Conservation (phyloP, 2,329 filamentous ascomycete genomes). For the Juglanconis sp. region DNA sequence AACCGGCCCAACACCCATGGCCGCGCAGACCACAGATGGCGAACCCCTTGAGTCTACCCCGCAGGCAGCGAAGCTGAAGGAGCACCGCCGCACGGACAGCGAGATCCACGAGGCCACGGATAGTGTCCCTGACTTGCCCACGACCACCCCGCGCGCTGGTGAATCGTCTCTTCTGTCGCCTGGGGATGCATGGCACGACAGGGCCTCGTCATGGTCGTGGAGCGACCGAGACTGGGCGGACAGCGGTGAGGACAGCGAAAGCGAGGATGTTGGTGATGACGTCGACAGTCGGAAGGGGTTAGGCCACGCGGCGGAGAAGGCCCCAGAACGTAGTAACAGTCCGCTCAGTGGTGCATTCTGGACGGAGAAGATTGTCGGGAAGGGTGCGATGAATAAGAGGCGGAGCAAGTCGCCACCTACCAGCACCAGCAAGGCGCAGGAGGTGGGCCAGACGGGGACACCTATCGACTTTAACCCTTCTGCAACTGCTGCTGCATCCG, state of each 20-base stretch:
- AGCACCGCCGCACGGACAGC: constrained; percentile 24
- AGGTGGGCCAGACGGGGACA: neutral
- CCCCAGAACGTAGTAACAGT: constrained; percentile 19
- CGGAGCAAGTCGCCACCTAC: constrained; percentile 7
- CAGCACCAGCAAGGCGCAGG: neutral
- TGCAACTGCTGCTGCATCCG: neutral
- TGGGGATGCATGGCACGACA: constrained; percentile 42
- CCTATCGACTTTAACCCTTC: neutral
- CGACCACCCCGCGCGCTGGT: constrained; percentile 7
- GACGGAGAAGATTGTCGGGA: constrained; percentile 48
- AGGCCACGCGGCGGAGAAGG: constrained; percentile 18
- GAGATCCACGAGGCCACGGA: constrained; percentile 41
- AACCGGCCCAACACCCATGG: constrained; percentile 5
- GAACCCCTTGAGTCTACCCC: neutral
- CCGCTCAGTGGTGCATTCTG: constrained; percentile 38
- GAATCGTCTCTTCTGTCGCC: constrained; percentile 17
- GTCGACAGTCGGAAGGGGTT: constrained; percentile 8
- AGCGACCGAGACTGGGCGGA: constrained; percentile 64
- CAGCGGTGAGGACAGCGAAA: constrained; percentile 44
- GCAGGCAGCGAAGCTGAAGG: neutral
- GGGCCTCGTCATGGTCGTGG: constrained; percentile 48
- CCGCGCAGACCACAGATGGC: neutral
- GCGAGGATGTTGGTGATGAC: constrained; percentile 1
- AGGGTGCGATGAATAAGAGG: constrained; percentile 20
- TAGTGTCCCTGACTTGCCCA: constrained; percentile 43